phyloP scores from a whole-genome alignment of 2,329 filamentous ascomycete species.

The Colletotrichum horii region DNA sequence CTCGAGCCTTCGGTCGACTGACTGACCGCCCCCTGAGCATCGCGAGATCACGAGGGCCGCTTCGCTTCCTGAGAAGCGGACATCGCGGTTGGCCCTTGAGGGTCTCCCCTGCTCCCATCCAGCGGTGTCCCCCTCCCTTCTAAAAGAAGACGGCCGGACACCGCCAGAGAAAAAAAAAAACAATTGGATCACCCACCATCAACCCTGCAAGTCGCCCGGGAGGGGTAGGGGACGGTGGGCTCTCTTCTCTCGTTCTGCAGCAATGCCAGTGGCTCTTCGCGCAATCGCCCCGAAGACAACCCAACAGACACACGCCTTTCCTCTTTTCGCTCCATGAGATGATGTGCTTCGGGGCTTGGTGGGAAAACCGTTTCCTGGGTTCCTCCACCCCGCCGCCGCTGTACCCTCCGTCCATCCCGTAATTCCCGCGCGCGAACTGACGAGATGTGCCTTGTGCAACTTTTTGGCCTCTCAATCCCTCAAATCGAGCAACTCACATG shows the following conservation, averaged over 20 bases:
- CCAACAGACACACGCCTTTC: not conserved
- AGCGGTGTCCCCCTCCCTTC: not conserved
- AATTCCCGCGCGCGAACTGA: constrained; percentile 17
- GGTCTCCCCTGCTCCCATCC: constrained; percentile 5
- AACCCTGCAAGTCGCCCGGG: not conserved
- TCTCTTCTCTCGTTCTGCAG: not conserved
- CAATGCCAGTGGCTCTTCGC: not conserved
- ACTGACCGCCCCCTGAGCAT: constrained; percentile 6
- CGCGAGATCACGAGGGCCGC: not conserved
- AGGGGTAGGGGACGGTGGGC: not conserved
- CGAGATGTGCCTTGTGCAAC: not conserved
- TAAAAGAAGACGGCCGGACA: not conserved
- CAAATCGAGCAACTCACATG: not conserved
- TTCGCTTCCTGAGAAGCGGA: not conserved
- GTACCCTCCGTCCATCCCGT: constrained; percentile 10
- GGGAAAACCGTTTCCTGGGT: not conserved
- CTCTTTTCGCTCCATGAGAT: not conserved
- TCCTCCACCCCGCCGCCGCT: not conserved
- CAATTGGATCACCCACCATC: not conserved
- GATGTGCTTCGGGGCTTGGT: constrained; percentile 1
- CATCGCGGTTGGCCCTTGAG: not conserved
- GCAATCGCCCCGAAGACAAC: not conserved
- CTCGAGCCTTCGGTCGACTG: not conserved
- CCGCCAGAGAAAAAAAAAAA: not conserved
- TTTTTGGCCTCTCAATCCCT: not conserved